Evolutionary conservation across 805 yeast species (phyloP), one percentile per base, ranked within the genome.

Genomic region (Millerozyma acaciae): DNA sequence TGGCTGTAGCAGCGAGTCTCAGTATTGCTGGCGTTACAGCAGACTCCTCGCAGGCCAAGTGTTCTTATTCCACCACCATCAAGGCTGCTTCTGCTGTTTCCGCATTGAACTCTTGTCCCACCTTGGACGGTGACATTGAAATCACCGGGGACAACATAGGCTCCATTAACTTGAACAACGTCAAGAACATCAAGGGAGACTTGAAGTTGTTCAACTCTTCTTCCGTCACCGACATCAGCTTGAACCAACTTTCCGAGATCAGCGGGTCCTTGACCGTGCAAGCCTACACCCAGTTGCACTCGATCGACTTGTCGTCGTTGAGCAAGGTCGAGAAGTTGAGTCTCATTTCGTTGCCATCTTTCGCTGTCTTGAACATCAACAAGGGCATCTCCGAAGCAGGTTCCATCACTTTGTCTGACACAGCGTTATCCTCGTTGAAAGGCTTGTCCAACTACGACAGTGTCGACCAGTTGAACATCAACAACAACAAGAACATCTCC

Each of bases 401-500:
- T 34, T 43, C 47, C 36, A 51, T 66, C 37, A 57, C 58, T 24
- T 44, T 66, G 37, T 59, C 67, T 31, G 71, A 66, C 47, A 66
- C 72, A 26, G 70, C 72, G 15, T 53, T 66, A 36, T 47, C 55
- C 39, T 44, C 60, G 28, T 51, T 65, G 39, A 53, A 53, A 43
- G 60, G 60, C 29, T 55, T 62, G 26, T 41, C 56, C 47, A 50
- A 49, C 38, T 51, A 61, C 46, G 42, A 45, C 34, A 44, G 57
- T 33, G 53, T 65, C 33, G 60, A 53, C 26, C 45, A 51, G 28
- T 56, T 66, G 51, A 50, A 65, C 47, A 49, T 66, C 39, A 62
- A 65, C 55, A 65, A 65, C 48, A 66, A 66, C 60, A 66, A 66
- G 44, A 65, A 66, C 50, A 54, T 66, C 45, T 43, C 68, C 15